These are phyloP conservation scores for Galerina sulciceps DNA, from an alignment of 768 basidiomycete species.

Conservation along the genomic window DNA sequence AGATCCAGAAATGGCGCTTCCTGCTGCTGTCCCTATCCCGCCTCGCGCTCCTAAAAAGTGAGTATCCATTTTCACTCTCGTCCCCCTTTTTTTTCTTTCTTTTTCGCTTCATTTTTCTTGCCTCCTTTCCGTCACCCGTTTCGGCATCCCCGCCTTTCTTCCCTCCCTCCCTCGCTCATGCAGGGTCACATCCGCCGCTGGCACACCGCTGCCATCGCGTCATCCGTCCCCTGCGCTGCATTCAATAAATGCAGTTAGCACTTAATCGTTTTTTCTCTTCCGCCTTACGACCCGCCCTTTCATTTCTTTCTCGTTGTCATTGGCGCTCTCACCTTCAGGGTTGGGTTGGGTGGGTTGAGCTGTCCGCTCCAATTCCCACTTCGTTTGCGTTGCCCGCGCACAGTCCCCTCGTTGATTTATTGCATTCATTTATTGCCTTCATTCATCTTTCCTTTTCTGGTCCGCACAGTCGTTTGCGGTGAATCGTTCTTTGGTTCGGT, in stretches of 20 bases:
- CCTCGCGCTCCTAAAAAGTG: not conserved
- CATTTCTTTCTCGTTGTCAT: no score
- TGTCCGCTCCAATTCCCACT: no score
- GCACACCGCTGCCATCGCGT: not conserved
- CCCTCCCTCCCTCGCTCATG: not conserved
- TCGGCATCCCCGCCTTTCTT: not conserved
- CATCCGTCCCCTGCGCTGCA: not conserved
- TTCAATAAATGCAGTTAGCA: not conserved
- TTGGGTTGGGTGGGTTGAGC: no score
- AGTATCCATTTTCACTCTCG: not conserved
- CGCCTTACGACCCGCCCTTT: no score
- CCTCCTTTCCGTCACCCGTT: not conserved
- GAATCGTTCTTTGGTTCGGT: no score
- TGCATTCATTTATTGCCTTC: no score
- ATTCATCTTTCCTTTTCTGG: no score
- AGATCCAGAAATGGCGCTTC: no score
- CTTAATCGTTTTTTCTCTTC: not conserved
- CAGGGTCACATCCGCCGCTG: not conserved
- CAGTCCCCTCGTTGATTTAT: no score
- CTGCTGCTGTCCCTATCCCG: not conserved
- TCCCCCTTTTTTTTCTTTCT: not conserved
- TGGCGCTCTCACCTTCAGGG: no score
- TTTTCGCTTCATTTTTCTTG: not conserved
- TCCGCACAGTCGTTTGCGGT: no score
- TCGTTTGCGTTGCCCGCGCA: no score